Evolutionary conservation across 306 rosid genomes (phyloP), one percentile per base, ranked within the genome.

Genomic region (Medicago arabica): DNA sequence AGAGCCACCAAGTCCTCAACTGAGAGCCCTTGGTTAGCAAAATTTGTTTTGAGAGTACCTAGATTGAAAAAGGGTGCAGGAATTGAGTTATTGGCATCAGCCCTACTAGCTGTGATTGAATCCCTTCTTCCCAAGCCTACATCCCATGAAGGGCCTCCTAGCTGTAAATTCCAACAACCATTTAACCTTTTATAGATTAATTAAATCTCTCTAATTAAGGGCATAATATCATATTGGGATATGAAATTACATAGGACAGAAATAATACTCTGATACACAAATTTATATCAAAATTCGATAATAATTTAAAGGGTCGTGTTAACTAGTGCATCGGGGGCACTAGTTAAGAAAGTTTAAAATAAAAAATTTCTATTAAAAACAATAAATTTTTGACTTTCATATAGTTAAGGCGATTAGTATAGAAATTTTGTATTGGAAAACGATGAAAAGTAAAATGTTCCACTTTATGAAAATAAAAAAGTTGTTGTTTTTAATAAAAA

Each of bases 111-210:
- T 36, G 85, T 87, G 10, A 77, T 81, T 4, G 91, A 87, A 63
- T 89, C 93, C 76, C 88, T 87, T 80, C 93, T 87, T 78, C 91
- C 91, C 82, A 87, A 82, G 0, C 72, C 47, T 67, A 87, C 85
- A 67, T 85, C 55, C 93, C 93, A 89, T 0, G 81, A 77, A 57
- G 91, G 93, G 6, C 93, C 91, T 43, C 89, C 89, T 54, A 89
- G 80, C 91, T 87, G 71, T 63, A 74, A 74, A 63, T 51, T 62
- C 16, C 78, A 69, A 39, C 34, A 18, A 19, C 11, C 60, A 53
- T 21, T 21, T 1, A 21, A 21, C 23, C 23, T 1, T 21, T 21
- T 21, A 53, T 31, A 41, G 5, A 14, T 53, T n/a, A 2, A n/a
- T 36, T 21, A 55, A 44, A 10, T 28, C 58, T 10, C 25, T 25